Percentiles rank a stretch among this genome's conserved stretches.
These are phyloP conservation scores for Coemansia sp. DNA, from an alignment of 192 early-diverging fungal species.

Conservation along the genomic window DNA sequence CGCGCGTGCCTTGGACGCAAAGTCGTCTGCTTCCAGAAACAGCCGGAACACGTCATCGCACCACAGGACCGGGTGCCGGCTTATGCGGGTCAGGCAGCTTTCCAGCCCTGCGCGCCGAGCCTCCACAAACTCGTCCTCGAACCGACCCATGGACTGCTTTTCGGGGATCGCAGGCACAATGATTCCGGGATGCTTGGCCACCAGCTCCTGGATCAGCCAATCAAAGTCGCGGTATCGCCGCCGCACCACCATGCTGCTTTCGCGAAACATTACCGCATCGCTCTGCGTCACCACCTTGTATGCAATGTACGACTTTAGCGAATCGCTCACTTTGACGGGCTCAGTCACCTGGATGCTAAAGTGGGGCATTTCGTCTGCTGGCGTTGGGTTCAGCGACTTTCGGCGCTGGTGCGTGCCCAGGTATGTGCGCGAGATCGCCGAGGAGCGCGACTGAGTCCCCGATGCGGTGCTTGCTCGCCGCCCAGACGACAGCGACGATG, in stretches of 20 bases:
- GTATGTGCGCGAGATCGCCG: slow-evolving; percentile 19
- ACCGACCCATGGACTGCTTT: slow-evolving; percentile 89
- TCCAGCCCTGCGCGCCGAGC: slow-evolving; percentile 78
- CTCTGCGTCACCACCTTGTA: slow-evolving; percentile 88
- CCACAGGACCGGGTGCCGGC: slow-evolving; percentile 77
- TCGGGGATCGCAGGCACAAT: slow-evolving; percentile 92
- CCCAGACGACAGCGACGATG: slow-evolving; percentile 18
- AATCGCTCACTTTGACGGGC: slow-evolving; percentile 86
- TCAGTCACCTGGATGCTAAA: slow-evolving; percentile 73
- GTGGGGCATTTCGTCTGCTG: slow-evolving; percentile 52
- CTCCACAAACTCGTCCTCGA: slow-evolving; percentile 96
- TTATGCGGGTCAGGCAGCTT: slow-evolving; percentile 76
- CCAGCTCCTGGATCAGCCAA: slow-evolving; percentile 87
- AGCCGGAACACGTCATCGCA: slow-evolving; percentile 76
- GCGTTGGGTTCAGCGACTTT: slow-evolving; percentile 41
- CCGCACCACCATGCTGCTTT: slow-evolving; percentile 75
- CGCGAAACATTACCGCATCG: slow-evolving; percentile 71
- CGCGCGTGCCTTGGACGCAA: slow-evolving; percentile 60
- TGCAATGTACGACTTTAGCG: slow-evolving; percentile 80
- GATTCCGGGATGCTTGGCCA: slow-evolving; percentile 74
- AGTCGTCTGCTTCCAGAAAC: slow-evolving; percentile 86
- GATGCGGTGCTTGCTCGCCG: slow-evolving; percentile 6
- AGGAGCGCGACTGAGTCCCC: slow-evolving; percentile 2
- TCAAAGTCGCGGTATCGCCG: slow-evolving; percentile 90
- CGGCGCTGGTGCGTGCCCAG: slow-evolving; percentile 43